Evolutionary conservation across 352 stramenopile genomes (phyloP), one percentile per base, ranked within the genome.

Genomic region (Phytophthora pluvialis): DNA sequence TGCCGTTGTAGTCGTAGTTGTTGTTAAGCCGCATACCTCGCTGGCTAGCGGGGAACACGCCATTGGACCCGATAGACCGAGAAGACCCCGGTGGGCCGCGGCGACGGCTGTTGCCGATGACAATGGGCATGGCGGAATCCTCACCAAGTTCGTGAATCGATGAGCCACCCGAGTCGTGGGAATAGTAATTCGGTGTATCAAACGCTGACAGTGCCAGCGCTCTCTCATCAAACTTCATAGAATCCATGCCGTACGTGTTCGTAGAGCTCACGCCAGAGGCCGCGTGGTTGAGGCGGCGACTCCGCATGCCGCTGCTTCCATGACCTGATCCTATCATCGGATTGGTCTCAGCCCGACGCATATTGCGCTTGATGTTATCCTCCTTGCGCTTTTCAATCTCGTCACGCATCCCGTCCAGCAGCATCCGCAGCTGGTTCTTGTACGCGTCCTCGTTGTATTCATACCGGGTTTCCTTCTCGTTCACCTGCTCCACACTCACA

Each of bases 331-430:
- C 54, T 40, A 60, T 21, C 42, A 68, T 62, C 31, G 69, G 73
- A 32, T 76, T 71, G 13, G 66, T 78, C 52, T 81, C 73, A 0
- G 72, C 66, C 18, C 73, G 70, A 29, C 73, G 67, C 35, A 90
- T 84, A 21, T 85, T 89, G 4, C 80, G 78, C 57, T 71, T 71
- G 18, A 89, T 75, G 32, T 84, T 75, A 4, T 85, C 69, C 51
- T 87, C 84, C 52, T 90, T 89, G 15, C 84, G 78, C 67, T 93
- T 95, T 50, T 94, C 86, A 53, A 93, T 92, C 56, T 92, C 83
- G 47, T 94, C 86, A 9, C 86, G 84, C 60, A 94, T 76, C 0
- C 86, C 86, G 28, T 94, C 86, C 5, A 94, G 56, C 6, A 94
- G 57, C 46, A 92, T 77, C 1, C 80, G 83, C 36, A 92, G 54